Conservation (phyloP, 495 filamentous ascomycete genomes). For the Staphylotrichum longicolle region DNA sequence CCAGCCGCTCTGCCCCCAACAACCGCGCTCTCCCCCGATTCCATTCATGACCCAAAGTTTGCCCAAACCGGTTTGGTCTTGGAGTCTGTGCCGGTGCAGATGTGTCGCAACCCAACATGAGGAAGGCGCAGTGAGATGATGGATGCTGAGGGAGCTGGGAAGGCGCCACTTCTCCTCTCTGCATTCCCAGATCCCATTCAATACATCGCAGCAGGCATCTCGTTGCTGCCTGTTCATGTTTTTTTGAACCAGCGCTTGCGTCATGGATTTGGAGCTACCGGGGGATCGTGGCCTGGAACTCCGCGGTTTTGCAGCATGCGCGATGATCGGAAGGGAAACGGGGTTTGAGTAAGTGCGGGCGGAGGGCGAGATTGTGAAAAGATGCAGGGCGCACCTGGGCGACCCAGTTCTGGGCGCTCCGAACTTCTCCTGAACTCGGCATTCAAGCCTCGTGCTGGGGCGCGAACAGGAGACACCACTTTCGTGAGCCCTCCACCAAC, state of each 20-base stretch:
- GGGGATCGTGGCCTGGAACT: too few species aligned
- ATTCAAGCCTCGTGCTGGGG: not conserved
- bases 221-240: too few species aligned
- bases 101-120: not conserved
- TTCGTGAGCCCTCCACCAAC: conserved; percentile 7
- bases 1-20: not conserved
- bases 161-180: too few species aligned
- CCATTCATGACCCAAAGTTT: not conserved
- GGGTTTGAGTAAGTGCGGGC: too few species aligned
- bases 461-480: not conserved
- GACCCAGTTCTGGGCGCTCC: not conserved
- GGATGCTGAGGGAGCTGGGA: not conserved
- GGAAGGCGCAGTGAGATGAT: conserved; percentile 15
- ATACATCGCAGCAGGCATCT: too few species aligned
- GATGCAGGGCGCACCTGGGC: conserved; percentile 4
- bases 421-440: conserved; percentile 4
- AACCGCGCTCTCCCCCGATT: too few species aligned
- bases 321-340: too few species aligned
- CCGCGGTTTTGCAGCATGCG: too few species aligned
- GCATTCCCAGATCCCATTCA: too few species aligned
- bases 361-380: not conserved
- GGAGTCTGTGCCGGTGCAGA: not conserved
- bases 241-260: too few species aligned
- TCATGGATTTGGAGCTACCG: too few species aligned
- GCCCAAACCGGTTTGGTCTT: conserved; percentile 14